phyloP scores from a whole-genome alignment of 2,329 filamentous ascomycete species.

The Hymenoscyphus infarciens region DNA sequence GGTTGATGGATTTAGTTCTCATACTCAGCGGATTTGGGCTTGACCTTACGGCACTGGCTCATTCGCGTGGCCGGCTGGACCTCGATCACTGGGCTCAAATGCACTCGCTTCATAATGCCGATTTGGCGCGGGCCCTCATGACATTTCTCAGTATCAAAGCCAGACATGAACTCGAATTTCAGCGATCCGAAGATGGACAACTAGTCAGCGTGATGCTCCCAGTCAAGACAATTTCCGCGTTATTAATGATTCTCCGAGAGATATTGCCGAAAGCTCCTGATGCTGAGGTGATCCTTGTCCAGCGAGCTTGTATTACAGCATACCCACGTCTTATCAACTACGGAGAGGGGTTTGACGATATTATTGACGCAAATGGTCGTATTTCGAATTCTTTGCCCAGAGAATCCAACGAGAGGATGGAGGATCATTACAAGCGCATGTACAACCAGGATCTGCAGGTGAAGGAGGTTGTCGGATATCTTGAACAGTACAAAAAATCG shows the following conservation, averaged over 20 bases:
- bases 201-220: constrained; percentile 71
- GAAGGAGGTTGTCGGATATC: constrained; percentile 76
- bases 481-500: constrained; percentile 86
- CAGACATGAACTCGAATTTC: constrained; percentile 71
- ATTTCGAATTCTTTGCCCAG: constrained; percentile 77
- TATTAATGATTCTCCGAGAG: constrained; percentile 77
- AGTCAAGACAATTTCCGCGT: constrained; percentile 77
- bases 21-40: constrained; percentile 72
- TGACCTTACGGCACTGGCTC: constrained; percentile 80
- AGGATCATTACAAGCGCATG: constrained; percentile 97
- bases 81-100: constrained; percentile 76
- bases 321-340: constrained; percentile 97
- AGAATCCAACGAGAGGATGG: constrained; percentile 85
- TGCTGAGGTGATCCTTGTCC: constrained; percentile 72
- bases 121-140: constrained; percentile 67
- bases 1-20: constrained; percentile 73
- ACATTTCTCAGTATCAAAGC: constrained; percentile 85
- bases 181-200: constrained; percentile 63
- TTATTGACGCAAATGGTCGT: constrained; percentile 81
- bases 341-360: constrained; percentile 84
- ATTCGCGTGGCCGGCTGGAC: constrained; percentile 76
- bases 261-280: constrained; percentile 56
- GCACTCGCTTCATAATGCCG: constrained; percentile 56
- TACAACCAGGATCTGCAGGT: constrained; percentile 89
- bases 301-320: constrained; percentile 83